Percentiles rank a stretch among this genome's conserved stretches.
These are phyloP conservation scores for Talaromyces adpressus DNA, from an alignment of 495 filamentous ascomycete species.

Conservation along the genomic window DNA sequence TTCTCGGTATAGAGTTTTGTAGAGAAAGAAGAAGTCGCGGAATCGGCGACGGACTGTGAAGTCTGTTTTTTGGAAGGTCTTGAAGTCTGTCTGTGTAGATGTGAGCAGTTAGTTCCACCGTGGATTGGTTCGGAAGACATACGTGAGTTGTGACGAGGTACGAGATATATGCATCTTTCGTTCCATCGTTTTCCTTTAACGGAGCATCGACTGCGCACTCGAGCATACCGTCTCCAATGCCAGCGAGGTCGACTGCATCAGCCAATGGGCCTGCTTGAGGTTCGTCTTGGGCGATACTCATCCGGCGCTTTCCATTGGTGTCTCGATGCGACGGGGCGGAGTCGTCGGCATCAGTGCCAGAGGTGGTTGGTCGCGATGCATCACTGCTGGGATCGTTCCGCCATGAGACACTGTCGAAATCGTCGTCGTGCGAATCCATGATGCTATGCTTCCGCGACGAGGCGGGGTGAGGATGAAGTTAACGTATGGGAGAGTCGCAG, in stretches of 20 bases:
- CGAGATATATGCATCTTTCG: constrained; percentile 93
- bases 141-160: constrained; percentile 91
- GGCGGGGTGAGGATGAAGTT: background rate
- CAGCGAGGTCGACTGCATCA: constrained; percentile 55
- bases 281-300: constrained; percentile 37
- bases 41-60: constrained; percentile 81
- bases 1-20: constrained; percentile 77
- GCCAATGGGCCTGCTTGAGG: constrained; percentile 49
- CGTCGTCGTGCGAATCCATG: constrained; percentile 45
- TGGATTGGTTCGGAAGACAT: background rate
- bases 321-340: constrained; percentile 22
- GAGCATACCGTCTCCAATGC: constrained; percentile 69
- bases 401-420: constrained; percentile 55
- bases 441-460: constrained; percentile 8
- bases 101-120: too few species aligned
- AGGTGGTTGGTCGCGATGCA: constrained; percentile 39
- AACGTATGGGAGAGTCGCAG: background rate
- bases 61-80: constrained; percentile 74
- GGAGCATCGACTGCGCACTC: constrained; percentile 78
- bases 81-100: constrained; percentile 71
- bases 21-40: constrained; percentile 96
- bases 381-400: constrained; percentile 46
- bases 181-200: constrained; percentile 92
- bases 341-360: constrained; percentile 36
- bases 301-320: constrained; percentile 46